phyloP scores from a whole-genome alignment of 306 rosid species.

The Rosa lucieae region DNA sequence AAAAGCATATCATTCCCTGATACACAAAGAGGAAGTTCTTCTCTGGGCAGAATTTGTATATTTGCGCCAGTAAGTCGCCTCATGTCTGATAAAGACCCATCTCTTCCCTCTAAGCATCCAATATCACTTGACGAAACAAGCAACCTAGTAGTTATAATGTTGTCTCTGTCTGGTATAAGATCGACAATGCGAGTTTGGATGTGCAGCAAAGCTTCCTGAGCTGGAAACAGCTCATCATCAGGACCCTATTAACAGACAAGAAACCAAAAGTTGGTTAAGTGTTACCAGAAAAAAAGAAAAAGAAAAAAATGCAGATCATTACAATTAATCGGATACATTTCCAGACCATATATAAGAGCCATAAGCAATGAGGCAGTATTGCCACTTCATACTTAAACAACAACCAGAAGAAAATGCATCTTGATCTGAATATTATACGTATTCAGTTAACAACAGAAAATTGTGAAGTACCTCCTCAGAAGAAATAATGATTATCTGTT shows the following conservation, averaged over 20 bases:
- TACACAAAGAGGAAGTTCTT: constrained; percentile 69
- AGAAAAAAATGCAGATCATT: not conserved
- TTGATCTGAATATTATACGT: not conserved
- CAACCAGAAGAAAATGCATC: constrained; percentile 1
- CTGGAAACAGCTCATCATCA: constrained; percentile 94
- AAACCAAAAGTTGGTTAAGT: constrained; percentile 6
- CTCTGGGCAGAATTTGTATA: constrained; percentile 77
- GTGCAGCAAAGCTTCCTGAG: constrained; percentile 98
- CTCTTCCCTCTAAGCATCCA: constrained; percentile 92
- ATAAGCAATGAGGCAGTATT: not conserved
- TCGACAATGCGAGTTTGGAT: constrained; percentile 85
- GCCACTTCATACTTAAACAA: constrained; percentile 1
- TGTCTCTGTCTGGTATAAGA: constrained; percentile 76
- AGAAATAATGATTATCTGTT: constrained; percentile 76
- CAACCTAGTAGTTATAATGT: constrained; percentile 81
- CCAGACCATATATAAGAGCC: not conserved
- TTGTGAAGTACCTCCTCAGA: constrained; percentile 79
- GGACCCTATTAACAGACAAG: constrained; percentile 58
- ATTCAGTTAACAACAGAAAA: constrained; percentile 14
- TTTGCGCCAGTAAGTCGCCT: constrained; percentile 76
- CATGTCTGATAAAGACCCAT: constrained; percentile 76
- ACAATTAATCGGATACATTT: not conserved
- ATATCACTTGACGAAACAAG: constrained; percentile 68
- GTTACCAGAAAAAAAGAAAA: not conserved
- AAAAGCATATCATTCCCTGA: constrained; percentile 72